Percentiles rank a stretch among this genome's conserved stretches.
Conservation (phyloP, 768 basidiomycete genomes). For the Gautieria morchelliformis region DNA sequence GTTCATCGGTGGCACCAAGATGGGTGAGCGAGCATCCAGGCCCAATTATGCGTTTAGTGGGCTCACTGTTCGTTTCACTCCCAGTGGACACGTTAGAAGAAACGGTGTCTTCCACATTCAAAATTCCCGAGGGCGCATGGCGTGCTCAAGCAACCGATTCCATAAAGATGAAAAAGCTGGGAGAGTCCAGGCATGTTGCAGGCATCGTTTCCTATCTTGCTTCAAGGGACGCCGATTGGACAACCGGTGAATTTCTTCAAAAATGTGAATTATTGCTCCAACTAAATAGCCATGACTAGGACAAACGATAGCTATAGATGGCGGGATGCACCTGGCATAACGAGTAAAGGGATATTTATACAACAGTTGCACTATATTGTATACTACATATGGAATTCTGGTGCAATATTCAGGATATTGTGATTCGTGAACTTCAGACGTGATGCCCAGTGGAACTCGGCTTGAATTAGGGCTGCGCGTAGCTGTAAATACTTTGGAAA, state of each 20-base stretch:
- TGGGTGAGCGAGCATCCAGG: conserved; percentile 10
- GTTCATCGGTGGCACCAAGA: conserved; percentile 12
- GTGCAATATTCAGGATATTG: no score
- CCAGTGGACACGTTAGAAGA: background rate
- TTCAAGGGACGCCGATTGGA: conserved; percentile 20
- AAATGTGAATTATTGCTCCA: background rate
- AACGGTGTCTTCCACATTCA: background rate
- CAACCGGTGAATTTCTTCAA: conserved; percentile 18
- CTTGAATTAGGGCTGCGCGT: no score
- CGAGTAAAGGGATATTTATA: background rate
- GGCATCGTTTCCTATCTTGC: conserved; percentile 24
- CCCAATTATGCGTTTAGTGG: background rate
- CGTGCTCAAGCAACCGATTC: background rate
- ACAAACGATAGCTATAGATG: conserved; percentile 6
- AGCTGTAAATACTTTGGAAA: no score
- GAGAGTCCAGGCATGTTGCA: conserved; percentile 19
- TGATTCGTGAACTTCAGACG: no score
- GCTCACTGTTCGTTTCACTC: background rate
- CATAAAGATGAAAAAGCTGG: conserved; percentile 11
- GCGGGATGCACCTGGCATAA: conserved; percentile 5
- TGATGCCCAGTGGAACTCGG: no score
- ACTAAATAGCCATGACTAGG: background rate
- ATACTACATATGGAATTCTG: no score
- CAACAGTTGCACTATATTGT: no score
- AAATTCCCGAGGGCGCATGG: background rate